Base-by-base conservation (phyloP, 179 eudicot species). In the Amaranthus tricolor region DNA sequence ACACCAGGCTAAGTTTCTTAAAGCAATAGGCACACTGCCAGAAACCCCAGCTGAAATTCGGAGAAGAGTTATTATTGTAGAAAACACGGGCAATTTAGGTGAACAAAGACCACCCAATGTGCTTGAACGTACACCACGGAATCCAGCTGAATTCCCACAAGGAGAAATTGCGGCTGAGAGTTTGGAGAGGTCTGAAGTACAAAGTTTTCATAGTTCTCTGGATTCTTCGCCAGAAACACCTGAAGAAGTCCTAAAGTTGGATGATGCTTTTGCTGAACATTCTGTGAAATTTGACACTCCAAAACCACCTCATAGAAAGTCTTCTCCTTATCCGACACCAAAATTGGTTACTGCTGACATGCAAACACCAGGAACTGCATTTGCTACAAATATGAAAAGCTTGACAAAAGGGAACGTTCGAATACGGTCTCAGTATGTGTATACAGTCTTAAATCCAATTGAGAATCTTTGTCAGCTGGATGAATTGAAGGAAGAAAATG, bases 291-390 rank as follows among this genome's bases (percentile, higher is more conserved):
- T 82, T 50, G 78, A 78, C 60, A 66, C 72, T 51, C 74, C 71
- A 63, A 85, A 82, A 79, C 74, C 73, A 79, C 74, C 73, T 69
- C 62, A 59, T 43, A 79, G 80, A 68, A 91, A 84, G 78, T 81
- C 79, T 78, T 88, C 90, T 31, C 91, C 97, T 76, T 88, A 88
- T 85, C 94, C 97, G 44, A 96, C 99, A 62, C 99, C 97, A 44
- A 80, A 82, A 52, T 85, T 79, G 48, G 72, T 96, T 43, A 85
- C 82, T 43, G 92, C 86, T 82, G 96, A 91, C 78, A 93, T 93
- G 98, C 97, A 96, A 78, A 96, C 97, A 20, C 99, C 99, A 48
- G 98, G 97, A 57, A 93, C 97, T 70, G 91, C 88, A 63, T 96
- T 82, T 80, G 93, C 99, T 6, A 77, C 89, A 4, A 82, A 85